A percentile compares a stretch with the other conserved stretches of the same genome.
These are phyloP conservation scores for Alternaria brassicae DNA, from an alignment of 2,329 filamentous ascomycete genomes.

Conservation along the genomic window DNA sequence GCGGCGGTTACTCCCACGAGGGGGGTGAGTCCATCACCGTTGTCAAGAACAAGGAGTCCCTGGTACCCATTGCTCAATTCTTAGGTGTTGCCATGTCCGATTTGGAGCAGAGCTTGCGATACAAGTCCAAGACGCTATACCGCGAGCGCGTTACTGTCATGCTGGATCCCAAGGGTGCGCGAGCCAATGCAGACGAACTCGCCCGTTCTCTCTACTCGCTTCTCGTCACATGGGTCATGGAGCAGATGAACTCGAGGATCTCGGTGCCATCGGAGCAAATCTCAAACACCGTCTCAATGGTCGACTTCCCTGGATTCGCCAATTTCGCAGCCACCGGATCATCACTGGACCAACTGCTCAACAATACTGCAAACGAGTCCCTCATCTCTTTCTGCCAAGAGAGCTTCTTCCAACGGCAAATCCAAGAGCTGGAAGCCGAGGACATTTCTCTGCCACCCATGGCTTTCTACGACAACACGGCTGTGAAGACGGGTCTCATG, in stretches of 20 bases:
- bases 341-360: conserved; percentile 87
- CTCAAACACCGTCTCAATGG: conserved; percentile 90
- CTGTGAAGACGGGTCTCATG: conserved; percentile 88
- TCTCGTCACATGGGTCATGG: conserved; percentile 91
- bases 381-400: conserved; percentile 93
- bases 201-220: conserved; percentile 93
- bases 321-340: conserved; percentile 84
- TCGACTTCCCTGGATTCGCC: conserved; percentile 96
- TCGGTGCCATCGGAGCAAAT: conserved; percentile 88
- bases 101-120: conserved; percentile 86
- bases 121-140: conserved; percentile 96
- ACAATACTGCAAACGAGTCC: conserved; percentile 90
- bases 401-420: conserved; percentile 94
- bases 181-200: conserved; percentile 91
- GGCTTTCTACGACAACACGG: conserved; percentile 97
- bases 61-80: conserved; percentile 90
- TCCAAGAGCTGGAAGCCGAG: conserved; percentile 91
- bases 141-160: conserved; percentile 98
- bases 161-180: conserved; percentile 89
- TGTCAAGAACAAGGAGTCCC: conserved; percentile 91
- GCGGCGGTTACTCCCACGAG: conserved; percentile 94
- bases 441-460: conserved; percentile 89
- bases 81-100: conserved; percentile 82
- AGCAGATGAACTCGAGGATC: conserved; percentile 87
- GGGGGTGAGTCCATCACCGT: conserved; percentile 84